Percentiles rank a stretch among this genome's conserved stretches.
phyloP scores from a whole-genome alignment of 1,284 basidiomycete species.

The Kwoniella shivajii region DNA sequence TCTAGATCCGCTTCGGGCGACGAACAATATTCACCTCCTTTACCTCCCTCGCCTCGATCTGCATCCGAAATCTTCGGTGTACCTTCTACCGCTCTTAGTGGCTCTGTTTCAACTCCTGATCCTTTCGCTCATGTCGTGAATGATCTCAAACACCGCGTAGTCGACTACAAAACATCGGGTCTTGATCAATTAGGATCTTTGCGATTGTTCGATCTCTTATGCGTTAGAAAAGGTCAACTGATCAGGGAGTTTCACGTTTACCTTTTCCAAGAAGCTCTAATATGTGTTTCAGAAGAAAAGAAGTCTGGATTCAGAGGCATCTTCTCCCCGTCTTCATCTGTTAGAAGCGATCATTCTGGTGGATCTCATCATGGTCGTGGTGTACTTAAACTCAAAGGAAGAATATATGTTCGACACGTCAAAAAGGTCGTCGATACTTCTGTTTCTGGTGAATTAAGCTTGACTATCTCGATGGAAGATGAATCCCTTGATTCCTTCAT shows the following conservation, averaged over 20 bases:
- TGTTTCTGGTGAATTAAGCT: conserved; percentile 74
- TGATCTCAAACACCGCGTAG: conserved; percentile 82
- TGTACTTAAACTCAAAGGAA: conserved; percentile 84
- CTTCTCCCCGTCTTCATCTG: conserved; percentile 37
- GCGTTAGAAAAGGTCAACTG: conserved; percentile 80
- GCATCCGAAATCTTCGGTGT: conserved; percentile 19
- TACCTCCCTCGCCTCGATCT: conserved; percentile 41
- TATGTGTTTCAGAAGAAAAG: conserved; percentile 93
- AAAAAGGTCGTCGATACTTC: conserved; percentile 78
- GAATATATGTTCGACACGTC: conserved; percentile 93
- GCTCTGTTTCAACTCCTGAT: conserved; percentile 40
- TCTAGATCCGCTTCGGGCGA: conserved; percentile 16
- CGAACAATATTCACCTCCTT: conserved; percentile 33
- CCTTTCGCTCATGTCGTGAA: conserved; percentile 75
- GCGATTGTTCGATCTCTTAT: conserved; percentile 86
- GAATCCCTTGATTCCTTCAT: conserved; percentile 90
- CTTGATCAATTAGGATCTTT: conserved; percentile 78
- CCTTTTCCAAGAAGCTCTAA: conserved; percentile 92
- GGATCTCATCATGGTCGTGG: conserved; percentile 62
- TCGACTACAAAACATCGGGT: conserved; percentile 92
- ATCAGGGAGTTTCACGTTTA: conserved; percentile 92
- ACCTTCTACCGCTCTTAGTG: conserved; percentile 17
- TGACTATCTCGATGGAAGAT: conserved; percentile 89
- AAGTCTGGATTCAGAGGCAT: conserved; percentile 60
- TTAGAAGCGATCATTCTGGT: conserved; percentile 19